phyloP scores from a whole-genome alignment of 148 eudicot genomes.

The Vaccinium vitisidaea region DNA sequence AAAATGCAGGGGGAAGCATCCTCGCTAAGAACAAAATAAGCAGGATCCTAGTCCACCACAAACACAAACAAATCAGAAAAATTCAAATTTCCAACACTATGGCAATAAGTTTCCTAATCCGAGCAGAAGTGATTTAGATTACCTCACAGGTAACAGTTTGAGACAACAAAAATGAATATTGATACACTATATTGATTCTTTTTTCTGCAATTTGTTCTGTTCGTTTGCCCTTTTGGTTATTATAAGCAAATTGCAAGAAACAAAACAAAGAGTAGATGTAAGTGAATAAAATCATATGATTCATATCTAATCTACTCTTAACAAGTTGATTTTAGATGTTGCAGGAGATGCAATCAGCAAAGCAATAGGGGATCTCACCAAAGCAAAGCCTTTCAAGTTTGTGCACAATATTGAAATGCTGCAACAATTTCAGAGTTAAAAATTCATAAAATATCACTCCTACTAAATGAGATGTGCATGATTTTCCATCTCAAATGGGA shows the following conservation, averaged over 20 bases:
- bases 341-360: neutral
- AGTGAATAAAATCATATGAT: neutral
- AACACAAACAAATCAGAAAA: neutral
- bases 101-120: conserved; percentile 69
- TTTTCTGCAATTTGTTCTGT: neutral
- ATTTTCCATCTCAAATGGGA: neutral
- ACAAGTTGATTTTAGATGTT: neutral
- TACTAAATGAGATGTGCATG: neutral
- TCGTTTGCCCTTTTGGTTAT: neutral
- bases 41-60: conserved; percentile 69
- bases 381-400: neutral
- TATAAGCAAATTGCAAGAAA: neutral
- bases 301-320: neutral
- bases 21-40: conserved; percentile 78
- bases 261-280: neutral
- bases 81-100: neutral
- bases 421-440: neutral
- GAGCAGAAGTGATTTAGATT: neutral
- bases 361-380: neutral
- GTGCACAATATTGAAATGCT: neutral
- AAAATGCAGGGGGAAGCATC: conserved; percentile 94
- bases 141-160: neutral
- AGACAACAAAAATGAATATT: neutral
- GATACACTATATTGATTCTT: neutral
- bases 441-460: neutral